Base-by-base conservation (phyloP, 2,329 filamentous ascomycete genomes). In the Sporothrix inflata region DNA sequence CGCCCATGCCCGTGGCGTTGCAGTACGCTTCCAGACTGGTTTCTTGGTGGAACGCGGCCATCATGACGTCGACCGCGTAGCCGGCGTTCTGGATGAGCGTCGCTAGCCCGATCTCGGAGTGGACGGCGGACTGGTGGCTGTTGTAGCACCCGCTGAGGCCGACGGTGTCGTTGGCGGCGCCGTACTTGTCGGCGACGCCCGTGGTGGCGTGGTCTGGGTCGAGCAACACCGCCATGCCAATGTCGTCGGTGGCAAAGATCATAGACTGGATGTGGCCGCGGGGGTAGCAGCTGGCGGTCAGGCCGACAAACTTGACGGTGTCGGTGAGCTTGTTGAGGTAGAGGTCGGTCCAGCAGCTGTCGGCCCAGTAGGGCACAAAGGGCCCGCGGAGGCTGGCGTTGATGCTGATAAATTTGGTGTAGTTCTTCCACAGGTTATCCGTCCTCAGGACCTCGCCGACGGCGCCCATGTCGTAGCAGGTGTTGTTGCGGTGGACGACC, bases 201-300 rank as follows among this genome's bases (percentile, higher is more conserved):
- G 72, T 69, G 38, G 75, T 73, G 4, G 75, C 76, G 5, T 75
- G 86, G 4, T 76, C 75, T 4, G 78, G 78, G 74, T 81, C 75
- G 42, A 83, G 78, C 1, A 83, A 75, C 34, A 81, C 65, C 9
- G 75, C 74, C 72, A 83, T 81, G 74, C 82, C 82, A n/a, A 78
- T 73, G 16, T 74, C 67, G 76, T 83, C 81, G 8, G 82, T 83
- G 11, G 81, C 80, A 75, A 77, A 79, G 68, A 83, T 78, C 78
- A 81, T 82, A 53, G 80, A 79, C 74, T 83, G 80, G 2, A 82
- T 74, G 73, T 82, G 81, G 55, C 78, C 78, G 8, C 73, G 72
- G 6, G 81, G 81, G 9, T 74, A 71, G 77, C 81, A 82, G 74
- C 79, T 82, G 40, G 76, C 76, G 0, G 80, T 80, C 76, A 81